Evolutionary conservation across 805 yeast species (phyloP).

Genomic region (Teunomyces tritomae): DNA sequence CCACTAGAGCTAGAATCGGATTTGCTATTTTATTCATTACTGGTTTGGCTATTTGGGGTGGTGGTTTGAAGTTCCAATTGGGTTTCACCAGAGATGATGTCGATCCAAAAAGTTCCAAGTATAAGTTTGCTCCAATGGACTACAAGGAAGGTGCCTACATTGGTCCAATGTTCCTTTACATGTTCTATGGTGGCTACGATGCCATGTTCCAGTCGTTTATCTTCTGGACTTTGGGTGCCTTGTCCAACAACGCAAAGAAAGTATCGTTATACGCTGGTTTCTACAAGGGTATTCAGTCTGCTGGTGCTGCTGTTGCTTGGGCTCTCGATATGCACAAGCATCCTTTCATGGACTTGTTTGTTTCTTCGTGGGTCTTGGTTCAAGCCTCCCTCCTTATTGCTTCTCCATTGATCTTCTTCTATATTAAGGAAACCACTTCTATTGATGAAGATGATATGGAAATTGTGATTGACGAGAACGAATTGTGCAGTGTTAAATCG

Average conservation of each 20-base stretch:
- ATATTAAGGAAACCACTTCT: constrained; percentile 44
- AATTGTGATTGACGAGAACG: constrained; percentile 21
- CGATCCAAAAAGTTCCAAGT: constrained; percentile 5
- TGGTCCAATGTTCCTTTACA: constrained; percentile 61
- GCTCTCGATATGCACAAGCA: constrained; percentile 45
- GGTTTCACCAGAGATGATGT: constrained; percentile 39
- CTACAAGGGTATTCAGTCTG: constrained; percentile 63
- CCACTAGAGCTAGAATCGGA: constrained; percentile 47
- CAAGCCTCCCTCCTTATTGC: constrained; percentile 49
- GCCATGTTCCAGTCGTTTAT: constrained; percentile 58
- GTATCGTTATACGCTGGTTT: constrained; percentile 57
- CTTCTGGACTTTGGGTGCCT: constrained; percentile 59
- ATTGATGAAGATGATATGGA: constrained; percentile 30
- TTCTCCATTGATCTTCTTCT: constrained; percentile 43
- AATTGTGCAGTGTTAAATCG: constrained; percentile 25
- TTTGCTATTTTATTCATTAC: constrained; percentile 37
- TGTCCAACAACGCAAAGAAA: constrained; percentile 56
- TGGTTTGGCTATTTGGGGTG: constrained; percentile 56
- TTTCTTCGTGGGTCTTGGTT: constrained; percentile 46
- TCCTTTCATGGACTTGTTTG: constrained; percentile 44
- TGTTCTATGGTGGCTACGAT: constrained; percentile 59
- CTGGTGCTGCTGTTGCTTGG: constrained; percentile 64
- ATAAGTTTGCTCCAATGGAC: constrained; percentile 34
- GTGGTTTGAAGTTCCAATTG: constrained; percentile 50
- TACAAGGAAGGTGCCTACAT: constrained; percentile 46